Percentiles rank a stretch among this genome's conserved stretches.
Evolutionary conservation across 768 basidiomycete genomes (phyloP).

Genomic region (Peribolospora baueri): DNA sequence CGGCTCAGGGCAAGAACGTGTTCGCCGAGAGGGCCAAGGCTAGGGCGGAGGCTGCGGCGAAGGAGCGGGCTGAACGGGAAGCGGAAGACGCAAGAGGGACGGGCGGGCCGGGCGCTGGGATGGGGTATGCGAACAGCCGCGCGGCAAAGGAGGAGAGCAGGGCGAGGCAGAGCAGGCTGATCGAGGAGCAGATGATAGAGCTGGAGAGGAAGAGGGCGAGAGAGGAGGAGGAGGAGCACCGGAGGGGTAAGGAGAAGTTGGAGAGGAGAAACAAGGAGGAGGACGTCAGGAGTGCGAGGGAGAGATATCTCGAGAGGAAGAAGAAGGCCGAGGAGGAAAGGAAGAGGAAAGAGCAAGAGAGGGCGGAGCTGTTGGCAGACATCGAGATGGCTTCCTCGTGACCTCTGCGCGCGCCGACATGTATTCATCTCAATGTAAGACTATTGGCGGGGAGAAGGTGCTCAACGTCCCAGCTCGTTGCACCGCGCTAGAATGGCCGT

Average conservation of each 20-base stretch:
- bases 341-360: constrained; percentile 8
- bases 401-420: too few species aligned
- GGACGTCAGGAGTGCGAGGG: constrained; percentile 47
- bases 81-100: neutral
- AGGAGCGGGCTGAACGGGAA: constrained; percentile 17
- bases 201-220: constrained; percentile 39
- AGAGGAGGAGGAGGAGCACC: constrained; percentile 34
- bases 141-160: neutral
- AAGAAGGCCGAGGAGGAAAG: constrained; percentile 40
- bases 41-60: constrained; percentile 7
- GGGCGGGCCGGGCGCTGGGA: constrained; percentile 9
- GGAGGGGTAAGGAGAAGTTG: constrained; percentile 26
- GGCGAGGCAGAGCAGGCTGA: constrained; percentile 15
- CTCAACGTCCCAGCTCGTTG: too few species aligned
- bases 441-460: too few species aligned
- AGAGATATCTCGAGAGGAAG: constrained; percentile 57
- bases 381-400: too few species aligned
- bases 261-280: constrained; percentile 49
- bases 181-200: constrained; percentile 51
- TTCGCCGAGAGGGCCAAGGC: constrained; percentile 15
- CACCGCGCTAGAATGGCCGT: too few species aligned
- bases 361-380: neutral
- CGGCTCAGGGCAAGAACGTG: constrained; percentile 34
- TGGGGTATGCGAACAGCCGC: constrained; percentile 24
- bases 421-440: too few species aligned